These are phyloP conservation scores for Phialemonium atrogriseum DNA, from an alignment of 2,329 filamentous ascomycete species.

Conservation along the genomic window DNA sequence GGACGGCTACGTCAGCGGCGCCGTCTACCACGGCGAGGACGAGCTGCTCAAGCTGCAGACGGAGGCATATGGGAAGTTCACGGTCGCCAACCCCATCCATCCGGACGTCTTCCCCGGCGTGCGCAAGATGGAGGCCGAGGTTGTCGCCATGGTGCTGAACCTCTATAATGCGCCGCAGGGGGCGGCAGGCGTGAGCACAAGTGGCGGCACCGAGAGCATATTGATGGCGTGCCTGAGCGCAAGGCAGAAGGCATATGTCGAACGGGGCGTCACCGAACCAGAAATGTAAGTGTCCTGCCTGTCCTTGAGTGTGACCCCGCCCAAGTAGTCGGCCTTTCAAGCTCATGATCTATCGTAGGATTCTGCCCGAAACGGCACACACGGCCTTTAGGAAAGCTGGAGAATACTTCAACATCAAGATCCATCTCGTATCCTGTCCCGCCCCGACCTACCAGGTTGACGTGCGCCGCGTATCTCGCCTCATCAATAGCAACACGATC, in stretches of 20 bases:
- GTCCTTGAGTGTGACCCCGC: too few relatives aligned
- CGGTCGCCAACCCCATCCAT: slow-evolving; percentile 92
- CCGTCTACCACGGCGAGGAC: slow-evolving; percentile 90
- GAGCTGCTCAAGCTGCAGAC: slow-evolving; percentile 77
- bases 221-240: slow-evolving; percentile 90
- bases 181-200: slow-evolving; percentile 81
- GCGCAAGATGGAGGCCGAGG: slow-evolving; percentile 97
- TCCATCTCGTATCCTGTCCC: slow-evolving; percentile 81
- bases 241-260: slow-evolving; percentile 76
- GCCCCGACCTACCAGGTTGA: slow-evolving; percentile 81
- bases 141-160: slow-evolving; percentile 88
- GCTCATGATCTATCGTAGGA: slow-evolving; percentile 43
- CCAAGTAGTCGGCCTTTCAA: too few relatives aligned
- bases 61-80: slow-evolving; percentile 89
- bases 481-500: slow-evolving; percentile 91
- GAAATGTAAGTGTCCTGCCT: slow-evolving; percentile 66
- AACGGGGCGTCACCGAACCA: slow-evolving; percentile 82
- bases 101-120: slow-evolving; percentile 97
- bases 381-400: slow-evolving; percentile 94
- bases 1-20: slow-evolving; percentile 87
- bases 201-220: slow-evolving; percentile 92
- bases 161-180: slow-evolving; percentile 86
- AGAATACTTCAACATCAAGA: slow-evolving; percentile 93
- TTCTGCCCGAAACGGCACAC: slow-evolving; percentile 88
- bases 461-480: slow-evolving; percentile 64